Base-by-base conservation (phyloP, 768 basidiomycete genomes). In the Rhodosporidiobolus odoratus region DNA sequence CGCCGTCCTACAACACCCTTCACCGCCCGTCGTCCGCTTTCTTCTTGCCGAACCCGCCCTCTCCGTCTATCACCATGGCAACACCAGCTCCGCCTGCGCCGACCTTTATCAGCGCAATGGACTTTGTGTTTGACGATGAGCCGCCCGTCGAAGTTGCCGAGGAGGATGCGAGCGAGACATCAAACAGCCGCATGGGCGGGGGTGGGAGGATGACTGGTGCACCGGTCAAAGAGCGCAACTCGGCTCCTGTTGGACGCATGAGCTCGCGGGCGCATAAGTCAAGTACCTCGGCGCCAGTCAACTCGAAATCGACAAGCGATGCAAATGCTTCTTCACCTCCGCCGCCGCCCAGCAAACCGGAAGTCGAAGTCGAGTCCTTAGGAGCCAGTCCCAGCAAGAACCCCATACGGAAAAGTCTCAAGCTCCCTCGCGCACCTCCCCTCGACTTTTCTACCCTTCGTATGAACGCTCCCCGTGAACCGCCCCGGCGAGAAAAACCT, bases 341-440 rank as follows among this genome's bases (percentile, higher is more conserved):
- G 30, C 5, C 53, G 9, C 21, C 38, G 7, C 13, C 48, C 8
- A 25, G n/a, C 30, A n/a, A 50, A 40, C 16, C 37, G 40, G 40
- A 43, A 30, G 38, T 45, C 48, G 32, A 60, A 37, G 57, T 43
- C 13, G 58, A 52, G 57, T 10, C 40, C 34, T 21, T 65, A 38
- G 58, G 62, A 16, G 54, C 73, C n/a, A 43, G 56, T 37, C 63
- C 72, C 23, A 57, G 66, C 43, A 56, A 63, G 52, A 70, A 74
- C 59, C 58, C 58, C 3, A 23, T 48, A 4, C 68, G 73, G 12
- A 58, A 61, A 45, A 59, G 58, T 25, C 25, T 54, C 10, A 52
- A 57, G n/a, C 45, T 68, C 35, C 90, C 73, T 21, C 64, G 64
- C 0, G 67, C 72, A 2, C 60, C 70, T 21, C 73, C 76, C 13